Evolutionary conservation across 441 rosid genomes (phyloP).

Genomic region (Adansonia grandidieri): DNA sequence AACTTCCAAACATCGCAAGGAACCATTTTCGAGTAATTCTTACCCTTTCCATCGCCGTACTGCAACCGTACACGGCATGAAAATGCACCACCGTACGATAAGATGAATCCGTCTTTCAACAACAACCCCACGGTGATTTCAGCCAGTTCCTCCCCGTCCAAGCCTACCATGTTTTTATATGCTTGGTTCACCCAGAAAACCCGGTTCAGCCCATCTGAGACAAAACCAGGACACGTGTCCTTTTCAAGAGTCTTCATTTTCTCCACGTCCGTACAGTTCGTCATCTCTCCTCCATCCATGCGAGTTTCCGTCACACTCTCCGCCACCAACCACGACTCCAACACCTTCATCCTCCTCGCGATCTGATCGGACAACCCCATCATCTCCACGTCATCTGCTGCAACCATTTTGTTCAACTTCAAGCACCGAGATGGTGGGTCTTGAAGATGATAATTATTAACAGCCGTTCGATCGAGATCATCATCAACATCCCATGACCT

Average conservation of each 20-base stretch:
- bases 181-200: conserved; percentile 72
- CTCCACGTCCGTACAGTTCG: conserved; percentile 50
- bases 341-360: conserved; percentile 14
- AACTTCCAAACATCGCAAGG: conserved; percentile 85
- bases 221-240: conserved; percentile 68
- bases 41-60: conserved; percentile 45
- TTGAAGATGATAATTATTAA: conserved; percentile 16
- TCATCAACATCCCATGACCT: neutral
- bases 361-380: conserved; percentile 22
- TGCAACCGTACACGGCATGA: conserved; percentile 61
- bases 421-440: conserved; percentile 13
- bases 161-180: conserved; percentile 47
- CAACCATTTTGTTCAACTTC: conserved; percentile 25
- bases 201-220: conserved; percentile 55
- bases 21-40: conserved; percentile 41
- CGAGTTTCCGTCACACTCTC: conserved; percentile 54
- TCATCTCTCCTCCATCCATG: conserved; percentile 34
- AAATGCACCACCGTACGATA: conserved; percentile 37
- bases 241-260: conserved; percentile 43
- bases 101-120: conserved; percentile 41
- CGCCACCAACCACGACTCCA: conserved; percentile 67
- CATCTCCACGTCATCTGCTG: conserved; percentile 16
- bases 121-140: conserved; percentile 48
- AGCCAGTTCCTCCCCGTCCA: conserved; percentile 2
- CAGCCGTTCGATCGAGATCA: conserved; percentile 10